Base-by-base conservation (phyloP, 768 basidiomycete genomes). In the Polyporus arcularius region DNA sequence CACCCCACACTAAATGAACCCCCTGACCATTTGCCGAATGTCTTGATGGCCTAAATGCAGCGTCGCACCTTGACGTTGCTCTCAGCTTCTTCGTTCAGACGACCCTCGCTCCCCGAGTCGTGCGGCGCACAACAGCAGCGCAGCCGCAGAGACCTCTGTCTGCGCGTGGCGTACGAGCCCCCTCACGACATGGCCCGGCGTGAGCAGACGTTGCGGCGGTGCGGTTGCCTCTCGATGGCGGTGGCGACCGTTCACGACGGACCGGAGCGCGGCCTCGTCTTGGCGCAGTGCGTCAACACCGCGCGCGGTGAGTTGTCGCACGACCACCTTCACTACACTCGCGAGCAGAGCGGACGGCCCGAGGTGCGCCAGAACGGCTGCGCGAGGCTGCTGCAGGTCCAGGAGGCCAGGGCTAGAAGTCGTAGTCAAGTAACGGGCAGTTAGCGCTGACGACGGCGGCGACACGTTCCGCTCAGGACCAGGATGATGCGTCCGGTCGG, bases 131-230 rank as follows among this genome's bases (percentile, higher is more conserved):
- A 76, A 49, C 4, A 68, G 60, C n/a, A 65, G 31, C 9, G 69
- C 70, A 38, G 68, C 67, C 21, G 63, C 50, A 49, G 58, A 45
- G 46, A 59, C 26, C 61, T 57, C 42, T 15, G 42, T 48, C 32
- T 40, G 40, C 47, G 63, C 66, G 41, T 51, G 55, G 28, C 42
- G 45, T 16, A 63, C 62, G 40, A 80, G 58, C 38, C 77, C 79
- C n/a, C 76, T 75, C 51, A 78, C 53, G 45, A 80, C 55, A 58
- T 80, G 79, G 35, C 73, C 67, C 3, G 78, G 79, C 0, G 78
- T 76, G 47, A 80, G 67, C 47, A 76, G 51, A 11, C 71, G 54
- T 65, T 42, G 60, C 65, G 70, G 45, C 38, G 18, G 30, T 2
- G 2, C 47, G 5, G 15, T 35, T 31, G 48, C 32, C 50, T 58